Evolutionary conservation across 1,284 basidiomycete genomes (phyloP).

Genomic region (Papiliotrema nemorosa): DNA sequence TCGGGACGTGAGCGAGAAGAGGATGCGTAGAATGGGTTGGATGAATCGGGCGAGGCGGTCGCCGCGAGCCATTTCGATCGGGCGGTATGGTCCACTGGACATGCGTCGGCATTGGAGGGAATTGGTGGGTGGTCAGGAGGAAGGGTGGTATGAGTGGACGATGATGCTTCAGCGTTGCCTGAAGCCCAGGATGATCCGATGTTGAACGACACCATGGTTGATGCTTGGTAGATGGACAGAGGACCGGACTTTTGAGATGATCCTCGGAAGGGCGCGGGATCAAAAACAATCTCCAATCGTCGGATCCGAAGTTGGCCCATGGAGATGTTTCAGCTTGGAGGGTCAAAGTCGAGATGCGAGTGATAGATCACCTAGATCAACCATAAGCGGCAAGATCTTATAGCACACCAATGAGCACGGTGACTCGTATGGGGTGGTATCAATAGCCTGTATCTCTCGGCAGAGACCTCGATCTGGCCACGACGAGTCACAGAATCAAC

Average conservation of each 20-base stretch:
- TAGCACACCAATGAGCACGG: too few species aligned
- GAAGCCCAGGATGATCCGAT: not conserved
- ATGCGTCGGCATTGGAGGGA: slow-evolving; percentile 52
- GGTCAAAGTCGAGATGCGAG: too few species aligned
- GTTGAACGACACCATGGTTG: slow-evolving; percentile 3
- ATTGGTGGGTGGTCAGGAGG: slow-evolving; percentile 4
- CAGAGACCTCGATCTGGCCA: too few species aligned
- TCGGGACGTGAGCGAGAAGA: slow-evolving; percentile 1
- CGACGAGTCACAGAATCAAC: too few species aligned
- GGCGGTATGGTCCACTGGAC: slow-evolving; percentile 64
- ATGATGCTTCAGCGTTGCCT: not conserved
- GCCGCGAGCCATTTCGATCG: slow-evolving; percentile 47
- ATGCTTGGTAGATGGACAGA: not conserved
- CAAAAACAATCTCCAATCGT: too few species aligned
- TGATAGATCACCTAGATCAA: too few species aligned
- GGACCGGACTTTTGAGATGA: not conserved
- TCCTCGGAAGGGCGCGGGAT: not conserved
- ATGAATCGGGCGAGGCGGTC: slow-evolving; percentile 18
- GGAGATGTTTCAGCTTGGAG: too few species aligned
- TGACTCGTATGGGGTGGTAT: too few species aligned
- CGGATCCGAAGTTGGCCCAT: too few species aligned
- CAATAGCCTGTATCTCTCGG: too few species aligned
- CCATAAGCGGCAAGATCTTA: too few species aligned
- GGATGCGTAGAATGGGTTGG: slow-evolving; percentile 38
- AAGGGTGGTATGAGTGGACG: not conserved